Evolutionary conservation across 495 filamentous ascomycete species (phyloP).

Genomic region (Sordaria brevicollis): DNA sequence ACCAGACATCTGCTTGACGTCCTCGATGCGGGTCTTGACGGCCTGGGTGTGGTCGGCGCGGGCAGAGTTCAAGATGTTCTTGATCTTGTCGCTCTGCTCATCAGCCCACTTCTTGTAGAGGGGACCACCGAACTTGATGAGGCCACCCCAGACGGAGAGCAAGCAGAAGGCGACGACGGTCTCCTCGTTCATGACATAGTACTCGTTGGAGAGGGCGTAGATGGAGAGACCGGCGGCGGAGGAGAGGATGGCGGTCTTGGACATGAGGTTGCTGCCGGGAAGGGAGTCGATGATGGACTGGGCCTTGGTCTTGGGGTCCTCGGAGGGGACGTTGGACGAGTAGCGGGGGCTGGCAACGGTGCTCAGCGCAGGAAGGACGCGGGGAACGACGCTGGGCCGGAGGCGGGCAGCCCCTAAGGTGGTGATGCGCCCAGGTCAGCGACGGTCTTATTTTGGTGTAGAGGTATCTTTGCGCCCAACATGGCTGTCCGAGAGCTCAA

Average conservation of each 20-base stretch:
- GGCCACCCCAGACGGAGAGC: conserved; percentile 76
- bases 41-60: conserved; percentile 89
- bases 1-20: conserved; percentile 80
- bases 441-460: background rate
- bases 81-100: conserved; percentile 75
- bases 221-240: conserved; percentile 81
- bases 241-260: conserved; percentile 94
- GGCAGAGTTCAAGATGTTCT: conserved; percentile 83
- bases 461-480: conserved; percentile 1
- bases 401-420: conserved; percentile 74
- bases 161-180: conserved; percentile 82
- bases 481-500: background rate
- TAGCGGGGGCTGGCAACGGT: conserved; percentile 52
- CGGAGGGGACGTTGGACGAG: conserved; percentile 64
- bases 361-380: conserved; percentile 61
- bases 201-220: conserved; percentile 97
- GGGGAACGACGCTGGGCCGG: conserved; percentile 60
- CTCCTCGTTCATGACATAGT: conserved; percentile 99
- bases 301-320: conserved; percentile 87
- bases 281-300: conserved; percentile 88
- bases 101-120: conserved; percentile 89
- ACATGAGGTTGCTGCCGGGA: conserved; percentile 72
- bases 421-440: conserved; percentile 3
- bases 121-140: conserved; percentile 86
- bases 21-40: conserved; percentile 85